phyloP scores from a whole-genome alignment of 164 flowering plant species.

The Cinnamomum micranthum region DNA sequence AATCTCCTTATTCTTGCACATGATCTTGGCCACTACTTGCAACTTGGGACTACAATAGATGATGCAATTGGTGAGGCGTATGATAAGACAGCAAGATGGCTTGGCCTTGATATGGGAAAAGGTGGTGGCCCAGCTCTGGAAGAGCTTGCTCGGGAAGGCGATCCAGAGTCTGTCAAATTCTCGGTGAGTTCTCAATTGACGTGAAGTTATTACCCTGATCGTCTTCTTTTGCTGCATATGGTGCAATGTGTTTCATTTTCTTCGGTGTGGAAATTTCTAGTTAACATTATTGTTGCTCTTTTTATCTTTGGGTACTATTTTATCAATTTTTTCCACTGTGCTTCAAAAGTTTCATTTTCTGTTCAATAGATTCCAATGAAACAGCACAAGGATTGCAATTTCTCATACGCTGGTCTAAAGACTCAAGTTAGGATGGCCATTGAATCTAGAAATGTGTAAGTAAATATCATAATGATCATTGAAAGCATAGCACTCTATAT shows the following conservation, averaged over 20 bases:
- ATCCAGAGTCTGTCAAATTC: slow-evolving; percentile 66
- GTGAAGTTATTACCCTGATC: not conserved
- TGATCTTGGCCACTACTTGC: slow-evolving; percentile 84
- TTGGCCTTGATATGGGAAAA: slow-evolving; percentile 87
- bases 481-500: too few species aligned
- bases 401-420: slow-evolving; percentile 96
- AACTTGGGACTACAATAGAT: slow-evolving; percentile 96
- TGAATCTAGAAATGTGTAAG: slow-evolving; percentile 77
- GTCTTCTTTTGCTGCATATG: not conserved
- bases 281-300: not conserved
- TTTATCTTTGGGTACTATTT: not conserved
- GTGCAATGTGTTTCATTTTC: not conserved
- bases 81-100: slow-evolving; percentile 98
- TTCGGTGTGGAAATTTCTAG: not conserved
- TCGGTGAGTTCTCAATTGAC: slow-evolving; percentile 30
- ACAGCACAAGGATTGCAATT: slow-evolving; percentile 96
- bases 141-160: slow-evolving; percentile 87
- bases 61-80: slow-evolving; percentile 99
- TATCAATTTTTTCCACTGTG: not conserved
- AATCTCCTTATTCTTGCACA: slow-evolving; percentile 91
- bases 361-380: slow-evolving; percentile 74
- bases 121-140: slow-evolving; percentile 97
- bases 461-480: not conserved
- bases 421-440: slow-evolving; percentile 94
- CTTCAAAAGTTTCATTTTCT: not conserved